phyloP scores from a whole-genome alignment of 805 yeast species.

The Ogataea dorogensis region DNA sequence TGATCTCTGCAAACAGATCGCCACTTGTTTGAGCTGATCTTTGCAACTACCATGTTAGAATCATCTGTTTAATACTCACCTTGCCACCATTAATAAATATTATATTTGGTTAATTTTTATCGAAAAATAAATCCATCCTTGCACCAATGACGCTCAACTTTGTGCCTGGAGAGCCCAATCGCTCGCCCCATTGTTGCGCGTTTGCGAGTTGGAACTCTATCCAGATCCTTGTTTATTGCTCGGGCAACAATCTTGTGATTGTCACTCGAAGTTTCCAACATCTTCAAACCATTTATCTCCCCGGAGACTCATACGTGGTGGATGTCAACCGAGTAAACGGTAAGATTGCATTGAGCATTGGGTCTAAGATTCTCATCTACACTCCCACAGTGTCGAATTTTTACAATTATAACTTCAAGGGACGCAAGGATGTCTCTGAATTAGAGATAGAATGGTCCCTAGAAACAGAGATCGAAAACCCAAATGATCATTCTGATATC shows the following conservation, averaged over 20 bases:
- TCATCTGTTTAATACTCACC: conserved; percentile 33
- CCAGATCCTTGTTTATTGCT: conserved; percentile 69
- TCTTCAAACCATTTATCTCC: conserved; percentile 76
- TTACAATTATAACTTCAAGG: conserved; percentile 34
- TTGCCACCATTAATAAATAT: conserved; percentile 48
- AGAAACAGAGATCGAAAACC: conserved; percentile 28
- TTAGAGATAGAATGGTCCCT: conserved; percentile 33
- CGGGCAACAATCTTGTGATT: conserved; percentile 83
- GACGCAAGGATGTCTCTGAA: conserved; percentile 32
- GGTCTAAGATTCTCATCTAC: conserved; percentile 44
- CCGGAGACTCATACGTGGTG: conserved; percentile 62
- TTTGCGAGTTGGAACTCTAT: conserved; percentile 66
- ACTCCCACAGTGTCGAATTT: conserved; percentile 55
- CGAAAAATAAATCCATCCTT: conserved; percentile 4
- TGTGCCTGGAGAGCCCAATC: conserved; percentile 84
- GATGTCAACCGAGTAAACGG: conserved; percentile 65
- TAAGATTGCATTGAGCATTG: conserved; percentile 53
- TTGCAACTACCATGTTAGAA: conserved; percentile 59
- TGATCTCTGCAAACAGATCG: conserved; percentile 91
- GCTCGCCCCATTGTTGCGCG: conserved; percentile 50
- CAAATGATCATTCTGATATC: conserved; percentile 24
- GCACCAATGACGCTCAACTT: conserved; percentile 58
- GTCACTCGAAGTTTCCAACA: conserved; percentile 49
- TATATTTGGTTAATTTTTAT: background rate
- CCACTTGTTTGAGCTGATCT: conserved; percentile 93